A percentile compares a stretch with the other conserved stretches of the same genome.
Evolutionary conservation across 768 basidiomycete genomes (phyloP).

Genomic region (Boletus subparvulus): DNA sequence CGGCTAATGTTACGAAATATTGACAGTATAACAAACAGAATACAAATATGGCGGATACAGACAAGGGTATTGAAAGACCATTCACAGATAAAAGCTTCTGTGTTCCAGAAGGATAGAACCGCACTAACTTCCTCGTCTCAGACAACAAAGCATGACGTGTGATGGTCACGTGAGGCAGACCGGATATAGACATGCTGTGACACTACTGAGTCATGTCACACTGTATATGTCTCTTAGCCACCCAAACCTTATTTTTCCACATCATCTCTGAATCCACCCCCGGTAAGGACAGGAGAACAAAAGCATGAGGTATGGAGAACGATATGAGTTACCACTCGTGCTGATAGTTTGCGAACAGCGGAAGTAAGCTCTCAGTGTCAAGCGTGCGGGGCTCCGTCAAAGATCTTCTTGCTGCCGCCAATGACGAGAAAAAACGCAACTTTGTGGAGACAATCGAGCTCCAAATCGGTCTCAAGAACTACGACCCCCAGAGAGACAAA

Average conservation of each 20-base stretch:
- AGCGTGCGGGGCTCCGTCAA: slow-evolving; percentile 99
- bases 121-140: slow-evolving; percentile 1
- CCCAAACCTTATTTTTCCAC: slow-evolving; percentile 28
- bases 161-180: slow-evolving; percentile 15
- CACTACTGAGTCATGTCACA: slow-evolving; percentile 31
- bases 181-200: slow-evolving; percentile 7
- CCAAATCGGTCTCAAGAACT: slow-evolving; percentile 97
- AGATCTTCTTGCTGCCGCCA: slow-evolving; percentile 81
- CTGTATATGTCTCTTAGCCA: slow-evolving; percentile 35
- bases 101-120: slow-evolving; percentile 1
- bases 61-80: slow-evolving; percentile 5
- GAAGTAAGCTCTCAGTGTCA: slow-evolving; percentile 94
- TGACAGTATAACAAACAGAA: neutral
- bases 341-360: slow-evolving; percentile 20
- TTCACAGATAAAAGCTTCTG: slow-evolving; percentile 10
- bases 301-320: slow-evolving; percentile 32
- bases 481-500: slow-evolving; percentile 99
- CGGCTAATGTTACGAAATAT: neutral
- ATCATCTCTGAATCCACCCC: slow-evolving; percentile 25
- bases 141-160: slow-evolving; percentile 20
- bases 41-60: neutral
- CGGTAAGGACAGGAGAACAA: slow-evolving; percentile 18
- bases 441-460: slow-evolving; percentile 96
- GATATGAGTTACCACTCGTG: neutral
- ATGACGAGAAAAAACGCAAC: slow-evolving; percentile 87